Evolutionary conservation across 352 stramenopile genomes (phyloP).

Genomic region (Phytophthora pini): DNA sequence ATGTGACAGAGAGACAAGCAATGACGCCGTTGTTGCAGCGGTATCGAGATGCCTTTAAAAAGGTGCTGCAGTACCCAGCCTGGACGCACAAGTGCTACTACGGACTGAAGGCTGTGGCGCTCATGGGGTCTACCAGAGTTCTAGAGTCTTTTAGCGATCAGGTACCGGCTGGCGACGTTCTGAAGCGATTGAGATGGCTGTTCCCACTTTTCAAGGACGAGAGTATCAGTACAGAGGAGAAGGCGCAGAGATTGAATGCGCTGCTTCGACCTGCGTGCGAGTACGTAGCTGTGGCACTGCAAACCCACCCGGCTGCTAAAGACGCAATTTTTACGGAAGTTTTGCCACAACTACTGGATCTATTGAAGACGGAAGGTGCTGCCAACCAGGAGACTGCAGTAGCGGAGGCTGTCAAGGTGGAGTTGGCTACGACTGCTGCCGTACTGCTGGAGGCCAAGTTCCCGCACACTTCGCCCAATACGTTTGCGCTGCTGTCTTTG

Average conservation of each 20-base stretch:
- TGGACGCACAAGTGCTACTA: constrained; percentile 47
- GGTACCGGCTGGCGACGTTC: constrained; percentile 42
- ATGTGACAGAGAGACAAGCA: constrained; percentile 72
- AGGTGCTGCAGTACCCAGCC: constrained; percentile 55
- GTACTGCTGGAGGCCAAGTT: constrained; percentile 66
- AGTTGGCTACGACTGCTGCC: constrained; percentile 61
- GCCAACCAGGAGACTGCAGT: constrained; percentile 27
- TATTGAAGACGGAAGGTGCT: constrained; percentile 39
- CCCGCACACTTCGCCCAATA: constrained; percentile 40
- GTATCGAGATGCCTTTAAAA: constrained; percentile 59
- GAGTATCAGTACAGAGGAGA: constrained; percentile 20
- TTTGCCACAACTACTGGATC: constrained; percentile 48
- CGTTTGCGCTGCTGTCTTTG: constrained; percentile 60
- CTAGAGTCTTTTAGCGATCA: constrained; percentile 71
- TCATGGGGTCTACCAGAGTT: constrained; percentile 70
- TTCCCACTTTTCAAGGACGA: constrained; percentile 52
- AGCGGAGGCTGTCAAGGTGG: constrained; percentile 51
- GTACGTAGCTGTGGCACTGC: constrained; percentile 63
- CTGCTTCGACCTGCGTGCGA: constrained; percentile 71
- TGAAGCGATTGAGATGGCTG: constrained; percentile 58
- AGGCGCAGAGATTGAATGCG: constrained; percentile 42
- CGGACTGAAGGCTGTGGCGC: constrained; percentile 56
- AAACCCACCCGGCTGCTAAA: constrained; percentile 58
- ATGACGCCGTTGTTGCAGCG: constrained; percentile 61
- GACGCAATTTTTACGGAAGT: constrained; percentile 57